Base-by-base conservation (phyloP, 306 rosid species). In the Pyrus communis region DNA sequence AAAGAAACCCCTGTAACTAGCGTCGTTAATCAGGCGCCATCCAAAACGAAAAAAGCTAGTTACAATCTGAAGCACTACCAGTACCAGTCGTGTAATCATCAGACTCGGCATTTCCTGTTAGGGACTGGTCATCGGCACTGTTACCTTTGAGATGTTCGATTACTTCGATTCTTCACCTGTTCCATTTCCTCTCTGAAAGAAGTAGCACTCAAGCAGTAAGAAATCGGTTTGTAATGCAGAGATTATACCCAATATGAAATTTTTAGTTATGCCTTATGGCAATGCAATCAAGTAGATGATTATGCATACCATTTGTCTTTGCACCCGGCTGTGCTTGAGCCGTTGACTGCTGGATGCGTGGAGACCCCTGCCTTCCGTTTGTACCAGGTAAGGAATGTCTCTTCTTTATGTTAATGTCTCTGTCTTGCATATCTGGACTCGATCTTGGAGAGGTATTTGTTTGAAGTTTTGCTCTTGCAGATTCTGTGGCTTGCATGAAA, bases 401-500 rank as follows among this genome's bases (percentile, higher is more conserved):
- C 91, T 96, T 96, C 88, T 89, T 96, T 62, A 82, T 25, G 73
- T 81, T 81, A 7, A 68, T 19, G 27, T 92, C 99, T 61, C 78
- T 81, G n/a, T 95, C 98, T 65, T 92, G 90, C 78, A 88, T 69
- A 84, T 96, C 98, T 75, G 98, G 98, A 83, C 98, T 96, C 59
- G 99, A 92, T 83, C 91, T 87, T 59, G 99, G 97, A 63, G 99
- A 89, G 71, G 72, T 87, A 62, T 80, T 88, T 25, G 93, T 89
- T 62, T 76, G 85, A 21, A 88, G 33, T 89, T 96, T 96, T 82
- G 99, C 99, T 90, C 83, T 91, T 40, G 98, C 99, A 42, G 98
- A 96, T 85, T 96, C 87, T 21, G 99, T 96, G 55, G 92, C 98
- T 85, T 91, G 98, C 99, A 96, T 96, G 85, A 92, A 96, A 79